These are phyloP conservation scores for Eutrema heterophyllum DNA, from an alignment of 345 rosid genomes.

Conservation along the genomic window DNA sequence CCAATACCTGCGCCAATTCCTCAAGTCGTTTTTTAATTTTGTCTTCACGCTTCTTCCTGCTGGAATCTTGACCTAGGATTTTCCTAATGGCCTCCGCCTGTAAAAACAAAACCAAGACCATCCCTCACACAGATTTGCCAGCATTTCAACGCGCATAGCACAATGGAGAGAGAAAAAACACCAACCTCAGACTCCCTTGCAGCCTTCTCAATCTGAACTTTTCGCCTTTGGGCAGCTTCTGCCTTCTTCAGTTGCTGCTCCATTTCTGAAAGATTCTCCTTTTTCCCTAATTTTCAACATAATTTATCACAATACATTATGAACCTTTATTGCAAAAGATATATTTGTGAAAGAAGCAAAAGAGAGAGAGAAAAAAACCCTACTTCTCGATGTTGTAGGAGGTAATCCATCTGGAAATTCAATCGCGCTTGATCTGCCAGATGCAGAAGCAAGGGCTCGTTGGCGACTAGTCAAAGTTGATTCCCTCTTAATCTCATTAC, in stretches of 20 bases:
- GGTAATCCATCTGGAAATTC: slow-evolving; percentile 95
- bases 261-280: slow-evolving; percentile 75
- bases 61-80: slow-evolving; percentile 95
- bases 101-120: slow-evolving; percentile 14
- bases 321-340: neutral
- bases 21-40: slow-evolving; percentile 74
- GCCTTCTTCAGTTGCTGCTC: slow-evolving; percentile 89
- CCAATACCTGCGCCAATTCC: slow-evolving; percentile 76
- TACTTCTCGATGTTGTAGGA: slow-evolving; percentile 76
- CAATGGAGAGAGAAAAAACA: slow-evolving; percentile 4
- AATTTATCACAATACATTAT: neutral
- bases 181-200: slow-evolving; percentile 81
- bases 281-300: slow-evolving; percentile 49
- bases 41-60: slow-evolving; percentile 82
- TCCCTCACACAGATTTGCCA: neutral
- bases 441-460: slow-evolving; percentile 81
- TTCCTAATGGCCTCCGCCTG: slow-evolving; percentile 92
- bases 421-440: slow-evolving; percentile 44
- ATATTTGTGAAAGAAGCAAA: neutral
- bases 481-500: slow-evolving; percentile 59
- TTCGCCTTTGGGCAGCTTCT: slow-evolving; percentile 91
- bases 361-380: slow-evolving; percentile 27
- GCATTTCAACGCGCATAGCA: neutral
- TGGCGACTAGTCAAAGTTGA: slow-evolving; percentile 77
- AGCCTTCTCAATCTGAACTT: slow-evolving; percentile 88